A percentile compares a stretch with the other conserved stretches of the same genome.
These are phyloP conservation scores for Boletus reticulatus DNA, from an alignment of 768 basidiomycete genomes.

Conservation along the genomic window DNA sequence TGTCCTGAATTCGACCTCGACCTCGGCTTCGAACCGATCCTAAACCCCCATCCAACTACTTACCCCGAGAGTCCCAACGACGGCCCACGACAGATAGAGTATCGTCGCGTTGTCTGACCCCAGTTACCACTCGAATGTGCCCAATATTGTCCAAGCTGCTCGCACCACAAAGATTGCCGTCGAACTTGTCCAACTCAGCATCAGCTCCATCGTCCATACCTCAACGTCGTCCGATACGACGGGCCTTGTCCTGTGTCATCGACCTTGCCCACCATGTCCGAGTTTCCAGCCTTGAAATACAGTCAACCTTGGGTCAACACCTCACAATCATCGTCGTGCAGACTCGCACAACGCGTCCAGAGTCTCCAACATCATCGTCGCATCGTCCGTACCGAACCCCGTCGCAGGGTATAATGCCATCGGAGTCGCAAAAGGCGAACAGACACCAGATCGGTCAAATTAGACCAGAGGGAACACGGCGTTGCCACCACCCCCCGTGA, in stretches of 20 bases:
- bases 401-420: neutral
- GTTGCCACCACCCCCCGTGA: slow-evolving; percentile 4
- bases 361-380: neutral
- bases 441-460: neutral
- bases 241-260: neutral
- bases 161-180: too few relatives aligned
- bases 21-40: neutral
- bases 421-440: neutral
- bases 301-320: neutral
- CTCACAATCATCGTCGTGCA: neutral
- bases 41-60: neutral
- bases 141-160: neutral
- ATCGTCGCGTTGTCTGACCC: neutral
- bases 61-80: neutral
- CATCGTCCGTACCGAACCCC: neutral
- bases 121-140: neutral
- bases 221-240: neutral
- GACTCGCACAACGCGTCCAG: neutral
- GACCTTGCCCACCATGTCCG: neutral
- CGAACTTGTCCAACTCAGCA: neutral
- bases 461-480: neutral
- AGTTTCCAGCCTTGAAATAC: neutral
- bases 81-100: neutral
- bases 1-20: neutral
- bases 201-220: neutral